Conservation (phyloP, 805 yeast species). For the Candida manassasensis region DNA sequence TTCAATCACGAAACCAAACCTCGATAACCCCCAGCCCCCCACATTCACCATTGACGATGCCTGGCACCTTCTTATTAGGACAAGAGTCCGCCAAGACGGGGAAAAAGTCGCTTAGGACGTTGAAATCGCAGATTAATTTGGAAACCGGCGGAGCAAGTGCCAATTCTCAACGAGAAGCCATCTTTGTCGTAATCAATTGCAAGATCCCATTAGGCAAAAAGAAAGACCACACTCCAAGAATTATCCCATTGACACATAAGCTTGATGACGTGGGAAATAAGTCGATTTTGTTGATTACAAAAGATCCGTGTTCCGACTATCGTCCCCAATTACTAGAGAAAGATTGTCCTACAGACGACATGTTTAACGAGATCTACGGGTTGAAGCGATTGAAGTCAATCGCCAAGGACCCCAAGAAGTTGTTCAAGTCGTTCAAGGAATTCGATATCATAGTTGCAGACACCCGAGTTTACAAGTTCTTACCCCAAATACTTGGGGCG, state of each 20-base stretch:
- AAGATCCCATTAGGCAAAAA: constrained; percentile 20
- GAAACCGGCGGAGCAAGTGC: neutral
- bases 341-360: constrained; percentile 54
- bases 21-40: constrained; percentile 3
- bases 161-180: neutral
- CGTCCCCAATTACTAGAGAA: constrained; percentile 44
- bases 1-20: neutral
- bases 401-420: constrained; percentile 38
- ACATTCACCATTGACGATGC: constrained; percentile 1
- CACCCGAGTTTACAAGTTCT: constrained; percentile 56
- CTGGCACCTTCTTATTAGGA: constrained; percentile 14
- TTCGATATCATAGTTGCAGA: constrained; percentile 69
- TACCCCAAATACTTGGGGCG: constrained; percentile 56
- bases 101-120: constrained; percentile 10
- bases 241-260: constrained; percentile 49
- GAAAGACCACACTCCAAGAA: constrained; percentile 40
- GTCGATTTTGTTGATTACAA: constrained; percentile 59
- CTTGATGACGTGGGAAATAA: constrained; percentile 46
- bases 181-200: constrained; percentile 32
- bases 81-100: constrained; percentile 14
- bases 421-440: constrained; percentile 50
- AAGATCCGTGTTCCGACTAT: constrained; percentile 64
- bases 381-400: constrained; percentile 51
- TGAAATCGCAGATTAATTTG: constrained; percentile 13
- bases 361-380: constrained; percentile 57